phyloP scores from a whole-genome alignment of 169 alveolate species.

The Eimeria acervulina region DNA sequence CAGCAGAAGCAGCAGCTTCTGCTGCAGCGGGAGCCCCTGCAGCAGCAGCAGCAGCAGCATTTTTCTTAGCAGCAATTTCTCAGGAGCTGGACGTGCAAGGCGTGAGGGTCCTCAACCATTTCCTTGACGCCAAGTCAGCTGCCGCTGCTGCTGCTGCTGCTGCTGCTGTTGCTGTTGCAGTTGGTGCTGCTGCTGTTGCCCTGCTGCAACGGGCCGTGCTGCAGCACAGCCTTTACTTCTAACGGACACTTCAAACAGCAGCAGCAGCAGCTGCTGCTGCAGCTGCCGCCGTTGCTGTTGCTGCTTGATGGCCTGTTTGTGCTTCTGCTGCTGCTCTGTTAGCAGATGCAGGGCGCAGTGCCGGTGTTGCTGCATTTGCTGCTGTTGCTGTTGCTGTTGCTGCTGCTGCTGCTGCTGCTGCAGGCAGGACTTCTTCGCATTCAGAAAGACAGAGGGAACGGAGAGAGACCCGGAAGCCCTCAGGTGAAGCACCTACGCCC shows the following conservation, averaged over 20 bases:
- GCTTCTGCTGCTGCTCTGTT: conserved; percentile 26
- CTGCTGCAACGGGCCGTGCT: neutral
- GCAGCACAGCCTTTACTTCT: neutral
- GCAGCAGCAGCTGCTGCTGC: conserved; percentile 4
- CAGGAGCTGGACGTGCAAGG: conserved; percentile 62
- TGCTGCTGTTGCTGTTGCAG: conserved; percentile 92
- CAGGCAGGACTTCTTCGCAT: conserved; percentile 6
- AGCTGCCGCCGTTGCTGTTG: neutral
- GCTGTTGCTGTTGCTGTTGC: neutral
- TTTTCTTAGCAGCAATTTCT: neutral
- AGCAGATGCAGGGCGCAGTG: too few relatives aligned
- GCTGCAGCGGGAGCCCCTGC: too few relatives aligned
- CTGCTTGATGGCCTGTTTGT: neutral
- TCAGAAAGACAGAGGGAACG: conserved; percentile 16
- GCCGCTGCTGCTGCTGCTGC: neutral
- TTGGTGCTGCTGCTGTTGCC: conserved; percentile 94
- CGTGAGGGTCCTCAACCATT: conserved; percentile 61
- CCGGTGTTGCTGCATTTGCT: too few relatives aligned
- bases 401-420: conserved; percentile 28
- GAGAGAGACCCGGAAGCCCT: conserved; percentile 34
- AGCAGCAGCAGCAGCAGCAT: conserved; percentile 63
- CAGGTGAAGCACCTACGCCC: neutral
- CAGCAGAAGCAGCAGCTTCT: too few relatives aligned
- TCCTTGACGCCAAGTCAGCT: conserved; percentile 52
- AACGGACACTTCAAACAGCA: too few relatives aligned